phyloP scores from a whole-genome alignment of 1,139 yeast species.

The Meyerozyma smithsonii region DNA sequence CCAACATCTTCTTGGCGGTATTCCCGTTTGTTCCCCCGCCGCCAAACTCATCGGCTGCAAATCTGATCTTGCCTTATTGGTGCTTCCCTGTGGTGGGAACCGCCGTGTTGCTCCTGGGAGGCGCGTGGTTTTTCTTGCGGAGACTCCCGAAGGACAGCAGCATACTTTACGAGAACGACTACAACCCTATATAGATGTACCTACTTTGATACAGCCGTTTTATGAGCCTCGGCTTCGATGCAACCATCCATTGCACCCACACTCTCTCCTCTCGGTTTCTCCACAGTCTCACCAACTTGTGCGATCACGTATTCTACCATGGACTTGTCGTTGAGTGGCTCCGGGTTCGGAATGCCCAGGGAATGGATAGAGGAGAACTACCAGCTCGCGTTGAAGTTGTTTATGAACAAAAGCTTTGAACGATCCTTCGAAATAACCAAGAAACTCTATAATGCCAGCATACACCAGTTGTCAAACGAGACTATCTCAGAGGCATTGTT shows the following conservation, averaged over 20 bases:
- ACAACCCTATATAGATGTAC: background rate
- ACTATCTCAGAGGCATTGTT: conserved; percentile 26
- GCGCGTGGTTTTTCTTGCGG: conserved; percentile 17
- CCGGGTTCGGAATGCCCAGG: conserved; percentile 2
- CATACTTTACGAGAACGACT: background rate
- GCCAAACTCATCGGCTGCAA: conserved; percentile 14
- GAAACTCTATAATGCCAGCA: conserved; percentile 20
- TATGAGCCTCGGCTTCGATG: background rate
- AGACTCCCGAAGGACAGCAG: background rate
- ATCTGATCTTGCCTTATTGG: conserved; percentile 44
- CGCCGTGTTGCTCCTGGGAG: conserved; percentile 43
- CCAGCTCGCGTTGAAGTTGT: conserved; percentile 35
- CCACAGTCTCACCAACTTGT: background rate
- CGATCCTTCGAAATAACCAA: conserved; percentile 28
- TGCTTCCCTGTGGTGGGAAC: conserved; percentile 55
- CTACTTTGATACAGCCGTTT: background rate
- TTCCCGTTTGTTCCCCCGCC: conserved; percentile 59
- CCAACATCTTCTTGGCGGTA: conserved; percentile 49
- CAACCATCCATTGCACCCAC: background rate
- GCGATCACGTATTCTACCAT: background rate
- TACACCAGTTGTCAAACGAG: conserved; percentile 21
- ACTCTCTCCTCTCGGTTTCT: too few species aligned
- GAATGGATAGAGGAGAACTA: conserved; percentile 25
- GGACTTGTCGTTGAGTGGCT: conserved; percentile 1
- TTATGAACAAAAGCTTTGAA: conserved; percentile 34